Evolutionary conservation across 139 green algal genomes (phyloP), one percentile per base, ranked within the genome.

Genomic region (Parachlorella kessleri): DNA sequence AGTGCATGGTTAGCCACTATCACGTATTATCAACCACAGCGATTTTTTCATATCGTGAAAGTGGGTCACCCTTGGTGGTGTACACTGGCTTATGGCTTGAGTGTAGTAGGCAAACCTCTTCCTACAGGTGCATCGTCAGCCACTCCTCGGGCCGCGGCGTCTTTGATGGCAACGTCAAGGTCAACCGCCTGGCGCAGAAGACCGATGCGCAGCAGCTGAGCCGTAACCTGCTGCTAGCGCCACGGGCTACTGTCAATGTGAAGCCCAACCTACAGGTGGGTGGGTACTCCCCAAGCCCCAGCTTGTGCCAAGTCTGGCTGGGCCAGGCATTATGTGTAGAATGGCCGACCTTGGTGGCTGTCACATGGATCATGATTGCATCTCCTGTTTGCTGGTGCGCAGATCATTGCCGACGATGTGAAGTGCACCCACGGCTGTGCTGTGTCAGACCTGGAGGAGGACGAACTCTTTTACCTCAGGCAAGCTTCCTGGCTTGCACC

Each of bases 351-450:
- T n/a, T n/a, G n/a, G n/a, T n/a, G n/a, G n/a, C n/a, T n/a, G n/a
- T n/a, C n/a, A n/a, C n/a, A n/a, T n/a, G n/a, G n/a, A n/a, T n/a
- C n/a, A n/a, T n/a, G n/a, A n/a, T n/a, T n/a, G n/a, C n/a, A n/a
- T n/a, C n/a, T n/a, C n/a, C n/a, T n/a, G n/a, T n/a, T n/a, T n/a
- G n/a, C n/a, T n/a, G n/a, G n/a, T n/a, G n/a, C 36, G n/a, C 92
- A 96, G 89, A 99, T 99, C 83, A 89, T 99, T 28, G 97, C 97
- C 4, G 97, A 99, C 81, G 96, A 99, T 84, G 97, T 99, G 24
- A 97, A 97, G 88, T 99, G 96, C 93, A 98, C 97, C 5, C 97
- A 99, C 86, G 97, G 97, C 64, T 97, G 92, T 71, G 88, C 97
- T 1, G 91, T 99, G n/a, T 93, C 82, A 24, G 97, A 99, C 83